Conservation (phyloP, 2,329 filamentous ascomycete genomes). For the Chrysosporium keratinophilum region DNA sequence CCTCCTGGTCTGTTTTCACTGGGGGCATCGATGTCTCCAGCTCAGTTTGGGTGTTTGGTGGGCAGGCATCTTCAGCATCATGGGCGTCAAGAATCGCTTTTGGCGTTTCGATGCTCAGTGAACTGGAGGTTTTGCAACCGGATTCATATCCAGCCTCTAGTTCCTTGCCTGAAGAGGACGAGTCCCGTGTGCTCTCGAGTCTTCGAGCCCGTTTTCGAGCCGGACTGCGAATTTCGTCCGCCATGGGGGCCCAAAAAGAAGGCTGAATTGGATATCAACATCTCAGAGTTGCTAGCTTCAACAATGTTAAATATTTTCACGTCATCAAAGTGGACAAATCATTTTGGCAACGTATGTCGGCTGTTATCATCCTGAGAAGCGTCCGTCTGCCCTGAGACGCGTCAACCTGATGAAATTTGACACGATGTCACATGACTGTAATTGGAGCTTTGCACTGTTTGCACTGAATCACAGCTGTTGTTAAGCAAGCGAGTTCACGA, state of each 20-base stretch:
- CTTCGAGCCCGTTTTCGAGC: constrained; percentile 9
- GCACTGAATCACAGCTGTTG: constrained; percentile 8
- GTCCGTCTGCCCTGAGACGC: constrained; percentile 18
- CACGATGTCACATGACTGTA: constrained; percentile 2
- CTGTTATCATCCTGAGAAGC: background rate
- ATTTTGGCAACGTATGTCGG: background rate
- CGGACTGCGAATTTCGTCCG: constrained; percentile 1
- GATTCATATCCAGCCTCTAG: background rate
- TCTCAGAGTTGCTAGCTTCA: no score
- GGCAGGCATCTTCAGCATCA: constrained; percentile 6
- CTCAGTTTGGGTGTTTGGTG: constrained; percentile 46
- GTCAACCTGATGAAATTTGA: background rate
- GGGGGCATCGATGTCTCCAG: constrained; percentile 62
- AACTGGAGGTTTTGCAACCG: background rate
- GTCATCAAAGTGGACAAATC: background rate
- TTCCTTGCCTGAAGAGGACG: background rate
- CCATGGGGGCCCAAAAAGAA: background rate
- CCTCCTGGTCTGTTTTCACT: constrained; percentile 56
- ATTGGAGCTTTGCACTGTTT: constrained; percentile 17
- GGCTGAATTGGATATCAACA: background rate
- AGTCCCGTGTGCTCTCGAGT: background rate
- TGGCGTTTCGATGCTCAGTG: constrained; percentile 21
- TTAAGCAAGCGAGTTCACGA: background rate
- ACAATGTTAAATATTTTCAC: no score
- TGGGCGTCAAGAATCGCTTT: constrained; percentile 11